These are phyloP conservation scores for Candida glucosophila DNA, from an alignment of 1,139 yeast genomes.

Conservation along the genomic window DNA sequence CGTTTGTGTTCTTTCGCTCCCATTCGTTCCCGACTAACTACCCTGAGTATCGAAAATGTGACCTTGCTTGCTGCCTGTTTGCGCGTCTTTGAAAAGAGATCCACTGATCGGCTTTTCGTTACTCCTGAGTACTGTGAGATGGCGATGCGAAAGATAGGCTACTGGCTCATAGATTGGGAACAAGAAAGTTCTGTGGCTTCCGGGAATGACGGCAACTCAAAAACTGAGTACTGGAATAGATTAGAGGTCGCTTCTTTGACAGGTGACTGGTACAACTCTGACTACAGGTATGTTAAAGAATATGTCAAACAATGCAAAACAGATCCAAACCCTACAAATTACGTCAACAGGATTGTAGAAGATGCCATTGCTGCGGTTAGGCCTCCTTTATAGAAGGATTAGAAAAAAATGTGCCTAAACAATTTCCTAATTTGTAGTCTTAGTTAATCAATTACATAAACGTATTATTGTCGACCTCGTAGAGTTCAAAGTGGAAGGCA, in stretches of 20 bases:
- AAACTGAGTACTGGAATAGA: conserved; percentile 10
- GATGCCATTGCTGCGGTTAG: conserved; percentile 27
- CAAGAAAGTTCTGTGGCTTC: conserved; percentile 11
- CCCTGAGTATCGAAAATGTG: conserved; percentile 23
- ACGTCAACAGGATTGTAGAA: conserved; percentile 27
- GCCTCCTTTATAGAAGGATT: conserved; percentile 36
- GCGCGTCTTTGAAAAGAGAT: conserved; percentile 18
- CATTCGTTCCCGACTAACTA: conserved; percentile 25
- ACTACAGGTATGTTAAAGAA: conserved; percentile 26
- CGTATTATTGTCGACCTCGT: too few species aligned
- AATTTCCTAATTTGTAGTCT: too few species aligned
- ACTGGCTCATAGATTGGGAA: conserved; percentile 43
- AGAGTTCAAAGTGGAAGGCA: too few species aligned
- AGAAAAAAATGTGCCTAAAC: too few species aligned
- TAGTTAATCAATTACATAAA: too few species aligned
- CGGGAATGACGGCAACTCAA: conserved; percentile 3
- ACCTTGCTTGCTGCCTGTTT: conserved; percentile 19
- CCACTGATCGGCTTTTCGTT: conserved; percentile 14
- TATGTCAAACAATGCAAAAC: conserved; percentile 18
- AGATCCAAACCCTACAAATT: conserved; percentile 19
- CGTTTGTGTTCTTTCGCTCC: conserved; percentile 33
- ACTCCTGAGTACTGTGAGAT: conserved; percentile 34
- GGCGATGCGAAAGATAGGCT: conserved; percentile 35
- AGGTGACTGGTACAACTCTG: conserved; percentile 43
- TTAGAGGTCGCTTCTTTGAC: conserved; percentile 28